Conservation (phyloP, 1,139 yeast genomes). For the Hanseniaspora uvarum region DNA sequence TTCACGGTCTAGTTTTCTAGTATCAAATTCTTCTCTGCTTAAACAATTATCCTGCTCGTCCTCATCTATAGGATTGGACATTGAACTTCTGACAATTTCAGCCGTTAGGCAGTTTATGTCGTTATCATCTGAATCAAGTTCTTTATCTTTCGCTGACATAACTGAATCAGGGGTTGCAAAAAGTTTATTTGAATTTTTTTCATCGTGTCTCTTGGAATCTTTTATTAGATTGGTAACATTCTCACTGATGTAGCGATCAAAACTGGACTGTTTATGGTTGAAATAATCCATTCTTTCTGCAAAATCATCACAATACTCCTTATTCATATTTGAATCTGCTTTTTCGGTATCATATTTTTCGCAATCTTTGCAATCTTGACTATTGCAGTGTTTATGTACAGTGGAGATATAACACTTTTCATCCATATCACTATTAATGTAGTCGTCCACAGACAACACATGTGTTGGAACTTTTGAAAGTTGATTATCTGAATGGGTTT, state of each 20-base stretch:
- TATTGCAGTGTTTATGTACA: conserved; percentile 1
- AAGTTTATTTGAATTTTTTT: not conserved
- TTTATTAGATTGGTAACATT: not conserved
- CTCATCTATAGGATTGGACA: not conserved
- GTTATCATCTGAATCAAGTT: not conserved
- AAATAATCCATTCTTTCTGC: conserved; percentile 19
- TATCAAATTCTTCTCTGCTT: not conserved
- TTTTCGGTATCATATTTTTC: conserved; percentile 7
- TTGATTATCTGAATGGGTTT: not conserved
- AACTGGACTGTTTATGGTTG: conserved; percentile 4
- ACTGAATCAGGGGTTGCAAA: not conserved
- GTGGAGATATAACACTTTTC: conserved; percentile 1
- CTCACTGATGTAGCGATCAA: conserved; percentile 1
- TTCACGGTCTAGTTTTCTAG: not conserved
- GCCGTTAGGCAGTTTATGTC: not conserved
- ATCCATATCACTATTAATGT: conserved; percentile 16
- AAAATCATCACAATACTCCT: conserved; percentile 20
- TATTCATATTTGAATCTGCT: not conserved
- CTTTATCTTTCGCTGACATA: not conserved
- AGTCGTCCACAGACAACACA: conserved; percentile 9
- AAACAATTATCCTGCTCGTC: not conserved
- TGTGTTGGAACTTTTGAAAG: conserved; percentile 11
- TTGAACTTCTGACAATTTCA: not conserved
- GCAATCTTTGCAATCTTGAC: conserved; percentile 11
- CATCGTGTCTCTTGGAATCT: not conserved